Conservation (phyloP, 2,329 filamentous ascomycete genomes). For the Claviceps spartinae region DNA sequence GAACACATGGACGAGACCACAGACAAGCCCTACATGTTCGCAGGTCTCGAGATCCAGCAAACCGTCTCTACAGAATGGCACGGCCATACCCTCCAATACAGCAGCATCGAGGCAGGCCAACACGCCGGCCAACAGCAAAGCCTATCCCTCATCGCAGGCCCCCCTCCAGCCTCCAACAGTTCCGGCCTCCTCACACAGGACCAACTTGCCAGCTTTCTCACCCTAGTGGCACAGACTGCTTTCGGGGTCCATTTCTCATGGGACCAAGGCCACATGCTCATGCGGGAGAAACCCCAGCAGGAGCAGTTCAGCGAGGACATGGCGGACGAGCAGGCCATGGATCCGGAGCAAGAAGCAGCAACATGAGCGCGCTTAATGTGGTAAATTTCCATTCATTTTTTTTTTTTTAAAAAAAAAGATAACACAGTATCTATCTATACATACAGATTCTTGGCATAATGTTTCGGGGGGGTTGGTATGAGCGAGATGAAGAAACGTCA, state of each 20-base stretch:
- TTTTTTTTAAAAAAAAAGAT: too few species aligned
- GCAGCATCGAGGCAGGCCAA: conserved; percentile 35
- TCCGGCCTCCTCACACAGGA: neutral
- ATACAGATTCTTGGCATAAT: too few species aligned
- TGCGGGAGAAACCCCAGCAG: conserved; percentile 12
- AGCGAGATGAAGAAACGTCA: too few species aligned
- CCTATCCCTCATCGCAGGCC: conserved; percentile 25
- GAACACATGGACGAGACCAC: neutral
- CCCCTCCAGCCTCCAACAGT: neutral
- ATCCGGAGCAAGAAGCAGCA: neutral
- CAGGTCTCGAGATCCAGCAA: conserved; percentile 39
- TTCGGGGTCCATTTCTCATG: conserved; percentile 21
- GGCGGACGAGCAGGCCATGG: conserved; percentile 9
- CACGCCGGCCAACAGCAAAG: conserved; percentile 38
- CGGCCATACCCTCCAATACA: conserved; percentile 35
- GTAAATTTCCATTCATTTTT: neutral
- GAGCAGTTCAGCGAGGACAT: conserved; percentile 17
- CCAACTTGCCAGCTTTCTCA: conserved; percentile 11
- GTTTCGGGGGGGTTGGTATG: too few species aligned
- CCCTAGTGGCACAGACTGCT: conserved; percentile 17
- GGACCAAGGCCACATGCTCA: conserved; percentile 17
- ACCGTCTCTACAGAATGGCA: conserved; percentile 27
- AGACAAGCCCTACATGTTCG: conserved; percentile 26
- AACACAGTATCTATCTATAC: too few species aligned
- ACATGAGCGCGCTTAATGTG: neutral